Conservation (phyloP, 441 rosid species). For the Gossypium davidsonii region DNA sequence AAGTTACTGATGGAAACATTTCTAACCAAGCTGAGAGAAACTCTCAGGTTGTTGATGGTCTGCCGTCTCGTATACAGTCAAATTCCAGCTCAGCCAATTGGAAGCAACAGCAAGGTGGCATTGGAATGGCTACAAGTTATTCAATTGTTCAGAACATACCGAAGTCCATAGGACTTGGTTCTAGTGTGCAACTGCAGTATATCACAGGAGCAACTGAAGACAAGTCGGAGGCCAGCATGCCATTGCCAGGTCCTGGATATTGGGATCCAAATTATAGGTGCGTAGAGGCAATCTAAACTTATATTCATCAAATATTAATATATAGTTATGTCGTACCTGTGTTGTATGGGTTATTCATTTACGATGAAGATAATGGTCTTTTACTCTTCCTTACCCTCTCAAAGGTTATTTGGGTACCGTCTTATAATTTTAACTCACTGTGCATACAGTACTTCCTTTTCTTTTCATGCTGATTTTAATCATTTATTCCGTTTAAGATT, state of each 20-base stretch:
- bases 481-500: neutral
- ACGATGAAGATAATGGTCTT: neutral
- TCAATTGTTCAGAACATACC: constrained; percentile 42
- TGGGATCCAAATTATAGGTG: constrained; percentile 99
- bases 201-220: constrained; percentile 43
- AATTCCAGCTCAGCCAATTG: constrained; percentile 42
- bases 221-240: constrained; percentile 41
- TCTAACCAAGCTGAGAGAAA: constrained; percentile 53
- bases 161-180: constrained; percentile 35
- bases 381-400: neutral
- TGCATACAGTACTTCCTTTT: neutral
- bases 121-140: constrained; percentile 39
- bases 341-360: neutral
- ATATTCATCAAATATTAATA: neutral
- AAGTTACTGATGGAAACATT: constrained; percentile 40
- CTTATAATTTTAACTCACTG: neutral
- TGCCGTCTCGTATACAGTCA: constrained; percentile 46
- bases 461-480: neutral
- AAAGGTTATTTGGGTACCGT: neutral
- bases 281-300: constrained; percentile 12
- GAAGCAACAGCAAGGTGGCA: constrained; percentile 56
- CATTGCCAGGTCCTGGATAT: constrained; percentile 89
- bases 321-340: neutral
- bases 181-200: constrained; percentile 38
- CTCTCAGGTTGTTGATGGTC: constrained; percentile 42